phyloP scores from a whole-genome alignment of 2,329 filamentous ascomycete species.

The Cercospora janseana region DNA sequence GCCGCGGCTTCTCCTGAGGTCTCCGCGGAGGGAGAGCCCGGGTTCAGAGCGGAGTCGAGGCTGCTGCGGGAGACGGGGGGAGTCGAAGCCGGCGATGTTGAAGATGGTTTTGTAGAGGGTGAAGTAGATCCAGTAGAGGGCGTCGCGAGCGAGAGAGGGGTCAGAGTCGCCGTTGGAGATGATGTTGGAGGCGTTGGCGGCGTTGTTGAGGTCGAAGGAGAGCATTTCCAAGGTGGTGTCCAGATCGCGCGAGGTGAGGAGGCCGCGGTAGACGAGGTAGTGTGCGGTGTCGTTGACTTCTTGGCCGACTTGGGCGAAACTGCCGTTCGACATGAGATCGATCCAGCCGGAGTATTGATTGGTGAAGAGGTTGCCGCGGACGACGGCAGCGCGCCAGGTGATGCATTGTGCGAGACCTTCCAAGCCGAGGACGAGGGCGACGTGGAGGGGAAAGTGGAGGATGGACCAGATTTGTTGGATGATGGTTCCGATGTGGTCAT shows the following conservation, averaged over 20 bases:
- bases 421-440: slow-evolving; percentile 23
- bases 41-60: slow-evolving; percentile 1
- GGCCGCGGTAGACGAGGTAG: slow-evolving; percentile 17
- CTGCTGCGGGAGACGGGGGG: slow-evolving; percentile 1
- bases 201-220: slow-evolving; percentile 5
- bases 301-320: slow-evolving; percentile 6
- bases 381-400: slow-evolving; percentile 33
- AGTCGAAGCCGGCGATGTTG: slow-evolving; percentile 20
- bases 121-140: slow-evolving; percentile 15
- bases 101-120: slow-evolving; percentile 20
- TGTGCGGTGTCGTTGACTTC: slow-evolving; percentile 17
- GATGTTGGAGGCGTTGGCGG: slow-evolving; percentile 14
- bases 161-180: slow-evolving; percentile 9
- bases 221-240: slow-evolving; percentile 15
- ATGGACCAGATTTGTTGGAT: slow-evolving; percentile 30
- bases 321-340: neutral
- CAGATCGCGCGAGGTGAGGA: slow-evolving; percentile 12
- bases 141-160: slow-evolving; percentile 5
- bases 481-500: slow-evolving; percentile 28
- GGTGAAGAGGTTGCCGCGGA: slow-evolving; percentile 16
- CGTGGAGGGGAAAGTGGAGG: slow-evolving; percentile 30
- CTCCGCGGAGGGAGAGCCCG: neutral
- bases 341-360: slow-evolving; percentile 5
- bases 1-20: neutral
- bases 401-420: slow-evolving; percentile 36